Percentiles rank a stretch among this genome's conserved stretches.
These are phyloP conservation scores for Trichomonas tenax DNA, from an alignment of 208 protist genomes.

Conservation along the genomic window DNA sequence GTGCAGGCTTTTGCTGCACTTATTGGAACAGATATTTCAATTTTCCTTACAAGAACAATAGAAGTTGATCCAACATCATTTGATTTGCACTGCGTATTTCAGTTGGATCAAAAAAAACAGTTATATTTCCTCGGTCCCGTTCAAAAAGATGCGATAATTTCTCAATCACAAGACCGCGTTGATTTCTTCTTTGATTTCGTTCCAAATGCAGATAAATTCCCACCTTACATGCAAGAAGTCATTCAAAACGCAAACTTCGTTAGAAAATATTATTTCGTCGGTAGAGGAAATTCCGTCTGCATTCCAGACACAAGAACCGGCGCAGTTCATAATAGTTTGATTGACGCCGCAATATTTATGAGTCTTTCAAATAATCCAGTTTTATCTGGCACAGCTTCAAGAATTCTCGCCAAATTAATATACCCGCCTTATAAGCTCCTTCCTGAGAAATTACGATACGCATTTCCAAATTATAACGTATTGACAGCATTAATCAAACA, in stretches of 20 bases:
- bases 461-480: not conserved
- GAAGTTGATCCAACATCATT: not conserved
- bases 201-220: not conserved
- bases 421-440: not conserved
- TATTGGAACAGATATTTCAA: not conserved
- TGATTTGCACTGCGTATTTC: not conserved
- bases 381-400: not conserved
- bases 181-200: not conserved
- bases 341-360: not conserved
- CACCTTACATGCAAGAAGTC: not conserved
- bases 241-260: not conserved
- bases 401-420: not conserved
- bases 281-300: not conserved
- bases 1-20: not conserved
- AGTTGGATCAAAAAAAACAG: not conserved
- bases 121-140: not conserved
- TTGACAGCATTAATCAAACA: not conserved
- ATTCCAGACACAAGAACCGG: not conserved
- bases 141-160: not conserved
- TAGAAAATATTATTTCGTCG: conserved; percentile 5
- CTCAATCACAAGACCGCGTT: not conserved
- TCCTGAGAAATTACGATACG: not conserved
- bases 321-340: not conserved
- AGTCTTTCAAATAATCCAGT: not conserved
- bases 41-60: not conserved